Evolutionary conservation across 2,329 filamentous ascomycete genomes (phyloP).

Genomic region (Phyllosticta ampelicida): DNA sequence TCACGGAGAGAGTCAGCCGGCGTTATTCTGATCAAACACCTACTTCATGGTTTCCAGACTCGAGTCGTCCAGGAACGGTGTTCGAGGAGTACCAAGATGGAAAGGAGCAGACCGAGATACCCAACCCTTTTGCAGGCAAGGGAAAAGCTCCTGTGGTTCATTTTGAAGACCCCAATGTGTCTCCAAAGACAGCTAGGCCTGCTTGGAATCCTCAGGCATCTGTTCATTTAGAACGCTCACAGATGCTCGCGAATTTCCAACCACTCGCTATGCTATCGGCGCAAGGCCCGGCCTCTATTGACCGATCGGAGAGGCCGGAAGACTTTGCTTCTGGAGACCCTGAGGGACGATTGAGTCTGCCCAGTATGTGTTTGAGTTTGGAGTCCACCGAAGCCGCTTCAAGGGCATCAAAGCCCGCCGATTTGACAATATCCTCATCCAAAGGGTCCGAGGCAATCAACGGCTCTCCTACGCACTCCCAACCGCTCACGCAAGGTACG

Average conservation of each 20-base stretch:
- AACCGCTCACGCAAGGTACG: neutral
- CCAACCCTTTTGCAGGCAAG: neutral
- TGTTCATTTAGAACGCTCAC: conserved; percentile 39
- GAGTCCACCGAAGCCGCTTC: neutral
- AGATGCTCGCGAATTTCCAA: conserved; percentile 38
- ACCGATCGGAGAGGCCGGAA: neutral
- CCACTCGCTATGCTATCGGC: conserved; percentile 21
- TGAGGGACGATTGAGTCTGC: conserved; percentile 8
- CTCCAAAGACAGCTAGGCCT: neutral
- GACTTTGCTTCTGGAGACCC: neutral
- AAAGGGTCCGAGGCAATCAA: too few relatives aligned
- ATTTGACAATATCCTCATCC: neutral
- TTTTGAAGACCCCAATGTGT: neutral
- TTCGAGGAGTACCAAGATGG: neutral
- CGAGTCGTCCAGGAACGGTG: neutral
- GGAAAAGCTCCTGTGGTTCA: neutral
- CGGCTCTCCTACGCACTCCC: neutral
- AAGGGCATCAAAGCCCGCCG: neutral
- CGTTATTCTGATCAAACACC: neutral
- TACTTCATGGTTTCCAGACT: neutral
- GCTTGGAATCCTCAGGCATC: conserved; percentile 13
- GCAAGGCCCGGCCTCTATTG: conserved; percentile 12
- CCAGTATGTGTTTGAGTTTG: conserved; percentile 6
- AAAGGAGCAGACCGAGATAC: neutral
- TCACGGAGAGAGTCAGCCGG: neutral